phyloP scores from a whole-genome alignment of 352 stramenopile genomes.

The Peronospora farinosa region DNA sequence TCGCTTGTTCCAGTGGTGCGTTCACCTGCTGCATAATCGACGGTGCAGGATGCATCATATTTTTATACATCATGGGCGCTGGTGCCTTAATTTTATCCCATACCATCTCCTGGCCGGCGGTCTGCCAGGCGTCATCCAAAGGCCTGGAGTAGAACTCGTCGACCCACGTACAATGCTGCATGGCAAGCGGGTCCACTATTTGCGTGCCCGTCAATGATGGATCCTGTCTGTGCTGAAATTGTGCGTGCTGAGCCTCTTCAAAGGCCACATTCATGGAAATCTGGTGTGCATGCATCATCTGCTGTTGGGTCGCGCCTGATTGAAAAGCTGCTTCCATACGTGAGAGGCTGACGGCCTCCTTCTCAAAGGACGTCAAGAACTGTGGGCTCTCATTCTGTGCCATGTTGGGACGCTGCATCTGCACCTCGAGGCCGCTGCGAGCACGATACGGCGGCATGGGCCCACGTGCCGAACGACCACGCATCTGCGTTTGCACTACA shows the following conservation, averaged over 20 bases:
- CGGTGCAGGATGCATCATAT: slow-evolving; percentile 20
- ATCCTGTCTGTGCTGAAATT: slow-evolving; percentile 38
- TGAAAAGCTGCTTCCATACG: slow-evolving; percentile 67
- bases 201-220: slow-evolving; percentile 24
- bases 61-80: slow-evolving; percentile 34
- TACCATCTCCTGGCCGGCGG: slow-evolving; percentile 49
- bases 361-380: slow-evolving; percentile 57
- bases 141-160: slow-evolving; percentile 56
- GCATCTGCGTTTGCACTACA: slow-evolving; percentile 59
- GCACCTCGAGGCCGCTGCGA: slow-evolving; percentile 50
- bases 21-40: slow-evolving; percentile 19
- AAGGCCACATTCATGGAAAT: slow-evolving; percentile 60
- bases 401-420: slow-evolving; percentile 70
- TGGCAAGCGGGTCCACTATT: slow-evolving; percentile 27
- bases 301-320: slow-evolving; percentile 30
- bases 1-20: slow-evolving; percentile 20
- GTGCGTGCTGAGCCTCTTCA: slow-evolving; percentile 43
- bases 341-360: slow-evolving; percentile 52
- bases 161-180: slow-evolving; percentile 54
- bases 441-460: slow-evolving; percentile 29
- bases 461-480: slow-evolving; percentile 28
- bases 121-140: slow-evolving; percentile 60
- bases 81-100: slow-evolving; percentile 56
- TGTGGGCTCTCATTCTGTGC: slow-evolving; percentile 42
- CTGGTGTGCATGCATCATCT: slow-evolving; percentile 47